These are phyloP conservation scores for Centella asiatica DNA, from an alignment of 129 eudicot genomes.

Conservation along the genomic window DNA sequence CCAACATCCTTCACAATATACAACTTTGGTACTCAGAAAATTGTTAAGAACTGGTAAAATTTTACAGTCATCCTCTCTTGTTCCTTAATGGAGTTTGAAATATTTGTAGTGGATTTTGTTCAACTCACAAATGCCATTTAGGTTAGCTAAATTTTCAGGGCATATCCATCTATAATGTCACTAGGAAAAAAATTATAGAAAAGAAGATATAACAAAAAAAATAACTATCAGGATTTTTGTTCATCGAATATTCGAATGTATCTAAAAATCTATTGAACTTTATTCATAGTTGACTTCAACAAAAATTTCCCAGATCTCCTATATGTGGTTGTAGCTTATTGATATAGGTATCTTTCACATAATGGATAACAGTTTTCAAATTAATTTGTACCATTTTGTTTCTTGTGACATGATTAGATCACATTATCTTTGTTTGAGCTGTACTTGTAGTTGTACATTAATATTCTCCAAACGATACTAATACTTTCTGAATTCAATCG, in stretches of 20 bases:
- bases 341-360: too few relatives aligned
- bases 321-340: too few relatives aligned
- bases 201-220: too few relatives aligned
- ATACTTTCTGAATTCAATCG: background rate
- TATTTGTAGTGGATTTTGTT: background rate
- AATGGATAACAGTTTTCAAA: background rate
- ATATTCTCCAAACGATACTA: background rate
- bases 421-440: background rate
- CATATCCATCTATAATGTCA: too few relatives aligned
- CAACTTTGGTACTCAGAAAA: constrained; percentile 65
- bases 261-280: too few relatives aligned
- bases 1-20: constrained; percentile 67
- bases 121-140: background rate
- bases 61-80: background rate
- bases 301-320: too few relatives aligned
- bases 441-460: background rate
- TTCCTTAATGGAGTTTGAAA: background rate
- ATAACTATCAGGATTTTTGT: too few relatives aligned
- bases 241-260: too few relatives aligned
- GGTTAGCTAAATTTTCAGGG: background rate
- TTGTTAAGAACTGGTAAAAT: constrained; percentile 53
- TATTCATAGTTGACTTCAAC: too few relatives aligned
- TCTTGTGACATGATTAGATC: background rate
- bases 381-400: too few relatives aligned
- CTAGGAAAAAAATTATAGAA: too few relatives aligned